These are phyloP conservation scores for Prunus yedoensis DNA, from an alignment of 331 rosid species.

Conservation along the genomic window DNA sequence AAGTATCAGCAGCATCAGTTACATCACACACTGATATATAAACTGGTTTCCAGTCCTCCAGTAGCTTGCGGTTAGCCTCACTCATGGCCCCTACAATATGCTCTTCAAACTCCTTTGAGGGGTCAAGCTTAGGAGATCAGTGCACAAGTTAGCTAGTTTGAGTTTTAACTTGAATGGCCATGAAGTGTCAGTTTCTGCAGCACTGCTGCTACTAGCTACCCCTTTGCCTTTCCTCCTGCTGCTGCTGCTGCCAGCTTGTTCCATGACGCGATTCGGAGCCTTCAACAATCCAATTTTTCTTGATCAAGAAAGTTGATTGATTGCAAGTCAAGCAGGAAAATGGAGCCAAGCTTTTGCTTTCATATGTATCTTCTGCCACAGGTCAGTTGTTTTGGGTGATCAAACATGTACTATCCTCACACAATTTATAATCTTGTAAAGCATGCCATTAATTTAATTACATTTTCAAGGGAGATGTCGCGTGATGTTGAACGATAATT, in stretches of 20 bases:
- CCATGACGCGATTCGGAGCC: background rate
- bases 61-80: constrained; percentile 31
- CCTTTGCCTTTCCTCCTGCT: background rate
- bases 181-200: constrained; percentile 3
- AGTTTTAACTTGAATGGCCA: background rate
- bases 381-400: background rate
- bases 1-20: constrained; percentile 41
- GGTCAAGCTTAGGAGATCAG: constrained; percentile 32
- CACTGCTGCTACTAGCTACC: background rate
- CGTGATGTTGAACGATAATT: background rate
- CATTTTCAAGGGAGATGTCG: background rate
- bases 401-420: background rate
- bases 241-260: background rate
- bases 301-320: too few species aligned
- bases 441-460: background rate
- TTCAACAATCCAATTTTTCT: background rate
- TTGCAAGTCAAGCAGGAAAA: too few species aligned
- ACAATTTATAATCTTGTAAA: background rate
- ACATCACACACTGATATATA: constrained; percentile 25
- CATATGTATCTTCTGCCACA: background rate
- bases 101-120: constrained; percentile 46
- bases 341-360: too few species aligned
- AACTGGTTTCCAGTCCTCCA: constrained; percentile 48
- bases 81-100: constrained; percentile 35
- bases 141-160: background rate